A percentile compares a stretch with the other conserved stretches of the same genome.
These are phyloP conservation scores for Yarrowia sp. DNA, from an alignment of 805 yeast species.

Conservation along the genomic window DNA sequence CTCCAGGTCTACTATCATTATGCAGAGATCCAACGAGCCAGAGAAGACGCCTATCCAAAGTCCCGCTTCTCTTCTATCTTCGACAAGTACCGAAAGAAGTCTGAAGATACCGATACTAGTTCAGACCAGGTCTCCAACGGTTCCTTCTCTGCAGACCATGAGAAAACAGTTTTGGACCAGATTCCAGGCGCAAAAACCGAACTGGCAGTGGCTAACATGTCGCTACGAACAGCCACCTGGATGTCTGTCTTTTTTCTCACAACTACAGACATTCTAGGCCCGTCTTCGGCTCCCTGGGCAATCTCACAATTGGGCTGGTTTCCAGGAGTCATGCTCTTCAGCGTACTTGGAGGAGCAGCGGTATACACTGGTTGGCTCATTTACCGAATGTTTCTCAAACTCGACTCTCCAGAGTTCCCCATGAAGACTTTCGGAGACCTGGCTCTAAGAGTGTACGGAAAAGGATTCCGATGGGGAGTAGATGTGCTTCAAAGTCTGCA, in stretches of 20 bases:
- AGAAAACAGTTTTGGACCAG: background rate
- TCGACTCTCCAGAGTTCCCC: background rate
- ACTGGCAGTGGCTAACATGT: background rate
- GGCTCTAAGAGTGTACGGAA: background rate
- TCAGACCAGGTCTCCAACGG: background rate
- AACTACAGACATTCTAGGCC: background rate
- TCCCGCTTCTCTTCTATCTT: background rate
- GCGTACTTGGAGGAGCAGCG: background rate
- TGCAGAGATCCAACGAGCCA: background rate
- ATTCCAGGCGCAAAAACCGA: background rate
- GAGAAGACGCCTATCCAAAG: background rate
- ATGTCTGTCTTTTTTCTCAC: background rate
- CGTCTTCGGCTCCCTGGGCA: background rate
- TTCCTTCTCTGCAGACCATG: background rate
- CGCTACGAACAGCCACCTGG: background rate
- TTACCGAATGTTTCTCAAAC: background rate
- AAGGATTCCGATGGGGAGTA: background rate
- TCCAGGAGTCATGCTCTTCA: background rate
- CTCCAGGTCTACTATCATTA: background rate
- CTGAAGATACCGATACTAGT: background rate
- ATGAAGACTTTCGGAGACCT: background rate
- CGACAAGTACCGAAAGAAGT: background rate
- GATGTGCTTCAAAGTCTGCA: background rate
- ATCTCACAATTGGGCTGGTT: background rate
- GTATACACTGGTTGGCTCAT: background rate